These are phyloP conservation scores for Suillus paluster DNA, from an alignment of 768 basidiomycete species.

Conservation along the genomic window DNA sequence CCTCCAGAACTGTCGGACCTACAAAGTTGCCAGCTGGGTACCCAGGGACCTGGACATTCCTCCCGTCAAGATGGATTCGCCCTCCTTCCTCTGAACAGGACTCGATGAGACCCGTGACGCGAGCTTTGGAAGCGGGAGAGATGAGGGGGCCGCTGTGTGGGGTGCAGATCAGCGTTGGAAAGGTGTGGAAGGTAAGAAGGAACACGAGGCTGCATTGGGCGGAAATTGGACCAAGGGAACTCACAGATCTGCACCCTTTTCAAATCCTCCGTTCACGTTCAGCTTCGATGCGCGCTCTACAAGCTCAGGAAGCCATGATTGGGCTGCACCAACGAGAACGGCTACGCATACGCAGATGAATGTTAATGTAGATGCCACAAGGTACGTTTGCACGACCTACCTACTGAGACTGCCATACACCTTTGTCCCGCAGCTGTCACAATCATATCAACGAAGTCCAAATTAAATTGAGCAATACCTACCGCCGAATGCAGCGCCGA, in stretches of 20 bases:
- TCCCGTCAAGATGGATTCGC: constrained; percentile 84
- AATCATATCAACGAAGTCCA: constrained; percentile 23
- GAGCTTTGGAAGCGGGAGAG: constrained; percentile 79
- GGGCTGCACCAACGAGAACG: constrained; percentile 81
- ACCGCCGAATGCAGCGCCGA: constrained; percentile 95
- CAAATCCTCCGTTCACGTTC: constrained; percentile 90
- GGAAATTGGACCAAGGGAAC: constrained; percentile 17
- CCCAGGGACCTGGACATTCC: constrained; percentile 63
- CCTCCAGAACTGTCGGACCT: constrained; percentile 90
- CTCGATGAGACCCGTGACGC: constrained; percentile 75
- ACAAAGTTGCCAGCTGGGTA: constrained; percentile 94
- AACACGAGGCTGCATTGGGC: background rate
- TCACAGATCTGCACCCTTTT: constrained; percentile 80
- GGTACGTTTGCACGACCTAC: constrained; percentile 43
- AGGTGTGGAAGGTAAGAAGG: constrained; percentile 9
- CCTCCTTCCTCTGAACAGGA: constrained; percentile 84
- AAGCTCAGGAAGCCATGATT: constrained; percentile 85
- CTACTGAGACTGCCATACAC: constrained; percentile 96
- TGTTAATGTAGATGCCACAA: background rate
- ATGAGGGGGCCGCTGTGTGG: constrained; percentile 71
- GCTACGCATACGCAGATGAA: constrained; percentile 37
- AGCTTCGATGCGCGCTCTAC: constrained; percentile 80
- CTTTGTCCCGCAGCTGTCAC: constrained; percentile 87
- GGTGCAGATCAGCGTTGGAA: background rate
- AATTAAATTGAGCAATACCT: constrained; percentile 24